Evolutionary conservation across 108 stramenopile genomes (phyloP), one percentile per base, ranked within the genome.

Genomic region (Nitzschia putrida): DNA sequence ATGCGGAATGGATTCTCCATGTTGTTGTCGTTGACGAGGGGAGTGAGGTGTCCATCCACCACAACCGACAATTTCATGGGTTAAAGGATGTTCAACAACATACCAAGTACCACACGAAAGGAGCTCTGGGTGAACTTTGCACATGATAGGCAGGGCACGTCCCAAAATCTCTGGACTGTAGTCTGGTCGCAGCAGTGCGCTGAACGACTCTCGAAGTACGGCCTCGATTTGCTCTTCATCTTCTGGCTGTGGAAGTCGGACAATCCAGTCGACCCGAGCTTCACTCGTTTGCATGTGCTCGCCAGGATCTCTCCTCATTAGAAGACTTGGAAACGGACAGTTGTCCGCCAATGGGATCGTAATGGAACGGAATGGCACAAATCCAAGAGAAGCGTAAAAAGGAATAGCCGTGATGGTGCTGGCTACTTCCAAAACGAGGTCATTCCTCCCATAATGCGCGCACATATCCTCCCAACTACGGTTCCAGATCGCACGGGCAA

Each of bases 361-460:
- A 9, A 45, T 61, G 10, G 45, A 49, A 8, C 64, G 12, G 14
- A 24, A 40, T 3, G 29, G 29, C 47, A 47, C 0, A 43, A 77
- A 77, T 57, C 76, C 76, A 12, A 77, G 22, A 11, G 69, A 77
- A 10, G 41, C 54, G 34, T 77, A 77, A 40, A 77, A 77, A 23
- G 64, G 40, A 21, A 53, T 63, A 9, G 61, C 69, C 14, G 76
- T 70, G 3, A 77, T 9, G 12, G 76, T 77, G 12, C 63, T 65
- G 34, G 64, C 70, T 11, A 77, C 69, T 57, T 77, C 76, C 76
- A 77, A 38, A 29, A 25, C 57, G 1, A 60, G 58, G 16, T 61
- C 8, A 42, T 50, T 59, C 39, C 40, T 44, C 9, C 20, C 52
- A 34, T 38, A 18, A 12, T 57, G 57, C 14, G 34, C 37, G 21